Conservation (phyloP, 768 basidiomycete genomes). For the Rhodosporidiobolus sp. region DNA sequence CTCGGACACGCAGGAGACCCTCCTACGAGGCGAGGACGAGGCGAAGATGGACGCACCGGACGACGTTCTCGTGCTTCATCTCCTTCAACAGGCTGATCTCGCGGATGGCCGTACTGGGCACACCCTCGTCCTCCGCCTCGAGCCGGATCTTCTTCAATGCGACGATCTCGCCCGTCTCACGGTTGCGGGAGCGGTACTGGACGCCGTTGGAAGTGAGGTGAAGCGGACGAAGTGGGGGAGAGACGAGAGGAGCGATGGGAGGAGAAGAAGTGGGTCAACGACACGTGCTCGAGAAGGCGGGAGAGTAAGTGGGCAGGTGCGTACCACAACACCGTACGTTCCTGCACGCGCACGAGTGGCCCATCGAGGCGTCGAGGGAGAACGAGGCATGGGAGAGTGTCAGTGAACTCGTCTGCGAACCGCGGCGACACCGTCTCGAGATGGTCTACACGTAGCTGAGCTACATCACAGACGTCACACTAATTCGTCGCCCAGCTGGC, state of each 20-base stretch:
- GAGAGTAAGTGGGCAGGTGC: not conserved
- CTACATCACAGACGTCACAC: too few species aligned
- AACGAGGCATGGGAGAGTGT: not conserved
- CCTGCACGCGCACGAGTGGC: conserved; percentile 55
- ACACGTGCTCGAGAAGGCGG: fast-evolving
- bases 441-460: too few species aligned
- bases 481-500: too few species aligned
- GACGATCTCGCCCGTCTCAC: conserved; percentile 73
- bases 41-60: conserved; percentile 57
- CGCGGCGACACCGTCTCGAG: not conserved
- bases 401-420: conserved; percentile 3
- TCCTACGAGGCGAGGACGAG: too few species aligned
- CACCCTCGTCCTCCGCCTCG: conserved; percentile 97
- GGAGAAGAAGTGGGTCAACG: not conserved
- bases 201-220: not conserved
- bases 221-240: not conserved
- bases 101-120: conserved; percentile 94
- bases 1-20: not conserved
- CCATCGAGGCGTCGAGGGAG: too few species aligned
- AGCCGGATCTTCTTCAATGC: conserved; percentile 98
- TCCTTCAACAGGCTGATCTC: conserved; percentile 98
- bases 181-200: conserved; percentile 83
- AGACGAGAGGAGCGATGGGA: not conserved
- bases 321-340: conserved; percentile 85
- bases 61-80: conserved; percentile 91